phyloP scores from a whole-genome alignment of 2,329 filamentous ascomycete species.

The Hirsutella minnesotensis region DNA sequence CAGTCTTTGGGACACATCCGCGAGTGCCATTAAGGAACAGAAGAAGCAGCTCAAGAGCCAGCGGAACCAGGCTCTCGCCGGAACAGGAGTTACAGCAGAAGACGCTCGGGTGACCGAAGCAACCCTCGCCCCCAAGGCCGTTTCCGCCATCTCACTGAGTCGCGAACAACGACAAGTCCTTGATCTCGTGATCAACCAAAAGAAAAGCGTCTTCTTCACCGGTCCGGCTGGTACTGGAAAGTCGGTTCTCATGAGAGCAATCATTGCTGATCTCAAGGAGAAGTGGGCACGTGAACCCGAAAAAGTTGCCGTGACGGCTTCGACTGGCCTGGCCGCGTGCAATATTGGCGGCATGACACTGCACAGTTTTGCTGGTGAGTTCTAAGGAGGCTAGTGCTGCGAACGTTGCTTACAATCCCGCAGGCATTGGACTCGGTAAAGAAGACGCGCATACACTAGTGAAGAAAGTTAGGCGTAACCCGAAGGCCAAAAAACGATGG shows the following conservation, averaged over 20 bases:
- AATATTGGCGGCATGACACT: slow-evolving; percentile 94
- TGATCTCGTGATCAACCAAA: slow-evolving; percentile 66
- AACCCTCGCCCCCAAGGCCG: slow-evolving; percentile 27
- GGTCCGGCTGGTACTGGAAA: slow-evolving; percentile 95
- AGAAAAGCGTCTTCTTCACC: slow-evolving; percentile 92
- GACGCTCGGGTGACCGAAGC: slow-evolving; percentile 31
- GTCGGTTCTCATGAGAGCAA: slow-evolving; percentile 87
- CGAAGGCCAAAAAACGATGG: slow-evolving; percentile 84
- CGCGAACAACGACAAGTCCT: slow-evolving; percentile 78
- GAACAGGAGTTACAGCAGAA: slow-evolving; percentile 20
- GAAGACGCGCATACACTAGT: slow-evolving; percentile 70
- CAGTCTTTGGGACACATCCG: slow-evolving; percentile 58
- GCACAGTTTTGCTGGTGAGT: slow-evolving; percentile 75
- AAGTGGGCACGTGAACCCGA: slow-evolving; percentile 71
- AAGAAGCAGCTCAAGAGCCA: slow-evolving; percentile 62
- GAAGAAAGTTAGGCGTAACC: slow-evolving; percentile 82
- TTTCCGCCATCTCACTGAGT: slow-evolving; percentile 55
- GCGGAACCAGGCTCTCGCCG: slow-evolving; percentile 24
- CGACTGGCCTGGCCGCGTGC: slow-evolving; percentile 88
- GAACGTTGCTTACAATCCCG: background rate
- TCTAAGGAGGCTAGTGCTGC: too few relatives aligned
- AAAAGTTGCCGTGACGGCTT: slow-evolving; percentile 84
- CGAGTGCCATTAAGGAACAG: slow-evolving; percentile 64
- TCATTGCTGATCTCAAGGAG: slow-evolving; percentile 67
- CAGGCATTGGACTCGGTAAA: slow-evolving; percentile 77